phyloP scores from a whole-genome alignment of 306 rosid genomes.

The Medicago arabica region DNA sequence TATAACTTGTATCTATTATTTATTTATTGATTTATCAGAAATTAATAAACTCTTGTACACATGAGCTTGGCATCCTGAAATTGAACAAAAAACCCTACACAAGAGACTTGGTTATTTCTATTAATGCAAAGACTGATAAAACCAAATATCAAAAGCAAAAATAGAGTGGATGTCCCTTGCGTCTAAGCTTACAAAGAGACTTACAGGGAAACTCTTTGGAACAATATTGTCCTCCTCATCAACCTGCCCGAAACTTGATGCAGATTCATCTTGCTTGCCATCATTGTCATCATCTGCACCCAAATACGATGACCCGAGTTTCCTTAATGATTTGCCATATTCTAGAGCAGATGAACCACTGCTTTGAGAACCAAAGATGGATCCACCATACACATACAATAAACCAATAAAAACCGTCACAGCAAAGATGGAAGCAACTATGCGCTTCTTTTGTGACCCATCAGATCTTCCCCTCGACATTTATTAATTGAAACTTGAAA shows the following conservation, averaged over 20 bases:
- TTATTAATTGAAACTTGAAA: constrained; percentile 44
- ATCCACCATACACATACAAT: constrained; percentile 81
- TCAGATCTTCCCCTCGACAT: constrained; percentile 89
- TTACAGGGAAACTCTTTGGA: constrained; percentile 87
- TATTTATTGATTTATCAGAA: constrained; percentile 15
- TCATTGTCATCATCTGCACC: constrained; percentile 69
- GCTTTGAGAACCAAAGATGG: constrained; percentile 76
- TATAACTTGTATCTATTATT: neutral
- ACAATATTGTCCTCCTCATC: constrained; percentile 57
- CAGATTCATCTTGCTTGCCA: constrained; percentile 75
- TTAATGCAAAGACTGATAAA: constrained; percentile 13
- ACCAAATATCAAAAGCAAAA: constrained; percentile 13
- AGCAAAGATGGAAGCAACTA: constrained; percentile 63
- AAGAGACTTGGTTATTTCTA: neutral
- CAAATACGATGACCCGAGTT: constrained; percentile 83
- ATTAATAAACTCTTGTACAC: constrained; percentile 3
- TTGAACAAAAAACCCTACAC: constrained; percentile 3
- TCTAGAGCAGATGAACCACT: constrained; percentile 73
- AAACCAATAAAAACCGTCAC: constrained; percentile 73
- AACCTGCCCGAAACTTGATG: constrained; percentile 57
- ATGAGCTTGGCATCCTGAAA: constrained; percentile 24
- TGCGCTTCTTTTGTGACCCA: constrained; percentile 77
- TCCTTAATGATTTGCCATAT: constrained; percentile 80
- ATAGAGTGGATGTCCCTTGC: constrained; percentile 16
- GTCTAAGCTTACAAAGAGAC: constrained; percentile 43